phyloP scores from a whole-genome alignment of 2,329 filamentous ascomycete species.

The Phaeoacremonium minimum region DNA sequence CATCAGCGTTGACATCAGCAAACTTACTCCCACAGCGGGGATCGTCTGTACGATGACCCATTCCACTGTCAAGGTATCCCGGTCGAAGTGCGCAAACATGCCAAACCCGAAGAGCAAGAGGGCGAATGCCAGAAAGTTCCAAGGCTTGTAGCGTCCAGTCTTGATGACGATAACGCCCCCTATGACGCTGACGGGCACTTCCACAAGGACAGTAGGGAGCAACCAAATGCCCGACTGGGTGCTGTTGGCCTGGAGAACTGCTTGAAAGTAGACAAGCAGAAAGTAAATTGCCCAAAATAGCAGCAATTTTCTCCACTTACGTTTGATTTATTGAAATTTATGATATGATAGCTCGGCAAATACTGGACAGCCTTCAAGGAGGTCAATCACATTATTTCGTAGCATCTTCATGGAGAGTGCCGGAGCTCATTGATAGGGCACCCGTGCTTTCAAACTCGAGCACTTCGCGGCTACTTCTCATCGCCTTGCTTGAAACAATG shows the following conservation, averaged over 20 bases:
- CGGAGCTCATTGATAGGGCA: too few relatives aligned
- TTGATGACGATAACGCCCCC: constrained; percentile 22
- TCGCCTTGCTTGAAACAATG: too few relatives aligned
- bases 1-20: too few relatives aligned
- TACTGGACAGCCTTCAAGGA: too few relatives aligned
- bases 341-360: too few relatives aligned
- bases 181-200: constrained; percentile 19
- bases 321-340: too few relatives aligned
- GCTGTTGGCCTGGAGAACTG: constrained; percentile 17
- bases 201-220: constrained; percentile 22
- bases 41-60: constrained; percentile 38
- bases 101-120: constrained; percentile 35
- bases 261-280: constrained; percentile 10
- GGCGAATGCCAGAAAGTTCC: constrained; percentile 29
- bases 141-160: constrained; percentile 22
- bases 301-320: too few relatives aligned
- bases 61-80: constrained; percentile 21
- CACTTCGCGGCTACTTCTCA: too few relatives aligned
- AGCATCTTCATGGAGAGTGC: too few relatives aligned
- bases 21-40: constrained; percentile 31
- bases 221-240: constrained; percentile 25
- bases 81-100: constrained; percentile 30
- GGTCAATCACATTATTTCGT: too few relatives aligned
- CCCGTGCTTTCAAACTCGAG: too few relatives aligned
- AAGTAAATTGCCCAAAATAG: constrained; percentile 3